phyloP scores from a whole-genome alignment of 495 filamentous ascomycete species.

The Aspergillus biplanus region DNA sequence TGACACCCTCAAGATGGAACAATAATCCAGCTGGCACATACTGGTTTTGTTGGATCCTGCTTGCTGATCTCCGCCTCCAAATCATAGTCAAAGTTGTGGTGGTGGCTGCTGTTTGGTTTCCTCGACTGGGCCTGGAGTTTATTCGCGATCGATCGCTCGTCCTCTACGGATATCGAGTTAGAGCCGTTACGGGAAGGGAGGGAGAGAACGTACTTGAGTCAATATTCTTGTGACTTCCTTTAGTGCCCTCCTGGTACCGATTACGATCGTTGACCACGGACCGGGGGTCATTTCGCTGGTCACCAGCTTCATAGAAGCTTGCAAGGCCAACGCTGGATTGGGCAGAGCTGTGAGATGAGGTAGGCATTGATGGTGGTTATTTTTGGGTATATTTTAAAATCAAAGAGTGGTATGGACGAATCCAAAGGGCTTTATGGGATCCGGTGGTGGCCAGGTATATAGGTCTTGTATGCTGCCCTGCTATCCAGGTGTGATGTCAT shows the following conservation, averaged over 20 bases:
- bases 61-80: constrained; percentile 60
- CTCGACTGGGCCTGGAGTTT: constrained; percentile 64
- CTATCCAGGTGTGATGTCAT: constrained; percentile 37
- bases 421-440: neutral
- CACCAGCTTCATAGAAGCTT: constrained; percentile 64
- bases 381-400: neutral
- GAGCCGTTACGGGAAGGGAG: constrained; percentile 1
- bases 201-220: constrained; percentile 64
- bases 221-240: constrained; percentile 65
- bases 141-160: constrained; percentile 79
- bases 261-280: constrained; percentile 56
- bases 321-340: constrained; percentile 50
- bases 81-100: constrained; percentile 45
- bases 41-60: constrained; percentile 69
- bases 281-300: constrained; percentile 68
- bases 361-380: constrained; percentile 11
- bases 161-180: constrained; percentile 56
- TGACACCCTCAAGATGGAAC: neutral
- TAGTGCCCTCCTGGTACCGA: constrained; percentile 69
- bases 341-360: constrained; percentile 12
- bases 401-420: neutral
- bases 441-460: neutral
- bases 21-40: constrained; percentile 41
- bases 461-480: neutral
- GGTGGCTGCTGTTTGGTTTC: constrained; percentile 38